These are phyloP conservation scores for Petunia hybrid DNA, from an alignment of 305 asterid species.

Conservation along the genomic window DNA sequence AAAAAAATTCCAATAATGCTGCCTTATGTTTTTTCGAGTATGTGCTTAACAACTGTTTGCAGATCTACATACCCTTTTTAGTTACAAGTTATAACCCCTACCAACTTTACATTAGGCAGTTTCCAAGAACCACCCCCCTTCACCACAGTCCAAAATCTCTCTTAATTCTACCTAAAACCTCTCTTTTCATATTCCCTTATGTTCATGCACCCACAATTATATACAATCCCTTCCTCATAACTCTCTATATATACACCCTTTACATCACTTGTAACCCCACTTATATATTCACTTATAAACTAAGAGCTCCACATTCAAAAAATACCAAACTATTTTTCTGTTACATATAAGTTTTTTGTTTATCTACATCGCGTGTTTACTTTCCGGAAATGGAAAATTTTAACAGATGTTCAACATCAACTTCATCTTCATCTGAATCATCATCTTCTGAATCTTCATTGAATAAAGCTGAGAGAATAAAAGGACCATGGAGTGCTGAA, in stretches of 20 bases:
- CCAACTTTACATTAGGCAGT: conserved; percentile 62
- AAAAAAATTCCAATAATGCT: background rate
- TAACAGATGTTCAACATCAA: conserved; percentile 54
- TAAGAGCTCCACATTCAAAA: background rate
- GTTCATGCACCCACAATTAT: conserved; percentile 43
- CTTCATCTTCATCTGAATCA: conserved; percentile 60
- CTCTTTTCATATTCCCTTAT: background rate
- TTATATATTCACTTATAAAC: conserved; percentile 20
- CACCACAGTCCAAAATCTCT: conserved; percentile 28
- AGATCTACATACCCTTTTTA: conserved; percentile 32
- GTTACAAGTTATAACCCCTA: conserved; percentile 43
- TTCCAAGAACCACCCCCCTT: conserved; percentile 67
- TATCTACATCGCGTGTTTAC: background rate
- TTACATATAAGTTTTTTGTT: no score
- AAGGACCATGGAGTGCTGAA: conserved; percentile 96
- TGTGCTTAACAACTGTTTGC: conserved; percentile 31
- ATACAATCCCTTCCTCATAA: background rate
- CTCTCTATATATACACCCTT: conserved; percentile 37
- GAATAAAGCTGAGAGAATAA: conserved; percentile 54
- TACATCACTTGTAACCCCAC: conserved; percentile 23
- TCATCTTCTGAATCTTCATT: conserved; percentile 53
- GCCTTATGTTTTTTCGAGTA: background rate
- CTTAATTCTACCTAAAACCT: conserved; percentile 31
- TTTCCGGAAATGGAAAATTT: conserved; percentile 49
- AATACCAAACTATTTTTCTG: background rate